Percentiles rank a stretch among this genome's conserved stretches.
Conservation (phyloP, 768 basidiomycete species). For the Hydnum rufescens region DNA sequence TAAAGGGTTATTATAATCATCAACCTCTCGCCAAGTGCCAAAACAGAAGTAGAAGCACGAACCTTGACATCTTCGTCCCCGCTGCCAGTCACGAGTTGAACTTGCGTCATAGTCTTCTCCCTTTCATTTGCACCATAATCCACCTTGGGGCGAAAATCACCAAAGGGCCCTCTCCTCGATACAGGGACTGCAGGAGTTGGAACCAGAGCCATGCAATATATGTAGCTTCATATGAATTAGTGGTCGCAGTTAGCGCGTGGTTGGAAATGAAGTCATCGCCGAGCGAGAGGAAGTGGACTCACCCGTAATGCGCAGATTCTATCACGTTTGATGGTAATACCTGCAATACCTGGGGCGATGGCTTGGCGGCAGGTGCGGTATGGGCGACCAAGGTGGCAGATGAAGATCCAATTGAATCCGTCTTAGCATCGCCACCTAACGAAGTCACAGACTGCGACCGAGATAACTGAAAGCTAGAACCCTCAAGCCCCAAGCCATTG, state of each 20-base stretch:
- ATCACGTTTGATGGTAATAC: slow-evolving; percentile 54
- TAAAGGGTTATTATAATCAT: not conserved
- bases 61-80: slow-evolving; percentile 87
- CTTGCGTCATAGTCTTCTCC: too few relatives aligned
- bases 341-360: slow-evolving; percentile 20
- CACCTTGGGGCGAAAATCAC: not conserved
- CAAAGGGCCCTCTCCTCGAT: slow-evolving; percentile 10
- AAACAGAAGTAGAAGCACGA: not conserved
- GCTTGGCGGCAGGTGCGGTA: not conserved
- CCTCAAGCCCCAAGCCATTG: too few relatives aligned
- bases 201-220: slow-evolving; percentile 57
- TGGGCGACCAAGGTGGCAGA: slow-evolving; percentile 23
- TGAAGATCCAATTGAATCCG: slow-evolving; percentile 68
- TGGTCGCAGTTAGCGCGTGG: too few relatives aligned
- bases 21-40: not conserved
- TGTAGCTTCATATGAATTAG: slow-evolving; percentile 26
- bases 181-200: slow-evolving; percentile 22
- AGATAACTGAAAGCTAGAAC: too few relatives aligned
- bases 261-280: too few relatives aligned
- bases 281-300: not conserved
- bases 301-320: slow-evolving; percentile 85
- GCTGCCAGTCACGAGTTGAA: slow-evolving; percentile 60
- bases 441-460: too few relatives aligned
- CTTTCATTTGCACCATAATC: slow-evolving; percentile 13
- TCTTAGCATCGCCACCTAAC: too few relatives aligned